Conservation (phyloP, 1,284 basidiomycete species). For the Golubevia sp. region DNA sequence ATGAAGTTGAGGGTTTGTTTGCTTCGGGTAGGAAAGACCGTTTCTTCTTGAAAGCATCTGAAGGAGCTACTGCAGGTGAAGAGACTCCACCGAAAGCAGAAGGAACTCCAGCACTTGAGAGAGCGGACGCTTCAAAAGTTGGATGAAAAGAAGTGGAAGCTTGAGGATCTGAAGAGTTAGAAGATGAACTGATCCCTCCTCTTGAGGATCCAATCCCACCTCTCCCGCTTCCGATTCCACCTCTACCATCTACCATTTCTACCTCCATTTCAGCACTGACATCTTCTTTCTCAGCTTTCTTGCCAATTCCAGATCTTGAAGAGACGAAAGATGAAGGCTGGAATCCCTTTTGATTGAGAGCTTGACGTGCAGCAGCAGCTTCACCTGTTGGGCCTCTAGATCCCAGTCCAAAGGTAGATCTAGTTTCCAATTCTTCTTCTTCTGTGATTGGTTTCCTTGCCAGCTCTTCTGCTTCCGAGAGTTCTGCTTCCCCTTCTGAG, state of each 20-base stretch:
- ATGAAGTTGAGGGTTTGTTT: background rate
- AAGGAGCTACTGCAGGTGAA: conserved; percentile 12
- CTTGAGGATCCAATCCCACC: conserved; percentile 17
- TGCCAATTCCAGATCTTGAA: conserved; percentile 10
- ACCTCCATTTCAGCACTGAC: background rate
- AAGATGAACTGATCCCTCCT: conserved; percentile 20
- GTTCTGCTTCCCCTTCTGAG: background rate
- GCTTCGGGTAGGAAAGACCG: conserved; percentile 9
- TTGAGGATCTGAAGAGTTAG: conserved; percentile 6
- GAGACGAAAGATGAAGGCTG: conserved; percentile 1
- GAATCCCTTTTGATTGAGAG: background rate
- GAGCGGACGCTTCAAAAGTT: background rate
- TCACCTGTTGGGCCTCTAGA: background rate
- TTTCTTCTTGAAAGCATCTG: conserved; percentile 16
- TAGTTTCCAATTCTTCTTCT: conserved; percentile 5
- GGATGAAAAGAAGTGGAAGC: background rate
- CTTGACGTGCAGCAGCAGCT: background rate
- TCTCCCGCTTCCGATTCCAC: conserved; percentile 13
- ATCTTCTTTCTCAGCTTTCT: background rate
- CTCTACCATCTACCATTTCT: conserved; percentile 1
- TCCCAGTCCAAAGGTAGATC: background rate
- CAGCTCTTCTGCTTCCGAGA: background rate
- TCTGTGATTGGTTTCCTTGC: conserved; percentile 1
- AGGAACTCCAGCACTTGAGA: conserved; percentile 18
- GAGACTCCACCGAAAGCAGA: conserved; percentile 6